Conservation (phyloP, 495 filamentous ascomycete species). For the Penicillium steckii region DNA sequence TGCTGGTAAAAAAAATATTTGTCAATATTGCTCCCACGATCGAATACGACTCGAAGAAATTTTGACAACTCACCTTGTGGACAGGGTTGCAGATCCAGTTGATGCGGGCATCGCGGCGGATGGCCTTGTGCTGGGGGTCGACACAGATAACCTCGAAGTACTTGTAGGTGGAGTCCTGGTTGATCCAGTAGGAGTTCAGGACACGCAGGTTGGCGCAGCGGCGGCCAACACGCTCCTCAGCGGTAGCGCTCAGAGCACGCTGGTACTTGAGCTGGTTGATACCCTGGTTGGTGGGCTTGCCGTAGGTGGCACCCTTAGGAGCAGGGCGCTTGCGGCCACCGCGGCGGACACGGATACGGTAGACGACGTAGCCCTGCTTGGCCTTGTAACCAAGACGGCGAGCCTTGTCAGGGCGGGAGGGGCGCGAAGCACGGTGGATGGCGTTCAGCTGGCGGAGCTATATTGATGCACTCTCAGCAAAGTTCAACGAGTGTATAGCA, state of each 20-base stretch:
- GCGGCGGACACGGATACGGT: conserved; percentile 94
- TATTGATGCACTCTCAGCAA: conserved; percentile 99
- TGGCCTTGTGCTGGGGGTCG: conserved; percentile 99
- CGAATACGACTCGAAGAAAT: background rate
- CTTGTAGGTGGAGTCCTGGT: conserved; percentile 99
- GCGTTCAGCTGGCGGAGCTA: conserved; percentile 98
- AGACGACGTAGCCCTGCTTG: conserved; percentile 99
- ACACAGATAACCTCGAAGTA: conserved; percentile 99
- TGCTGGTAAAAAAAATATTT: conserved; percentile 51
- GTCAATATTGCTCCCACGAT: conserved; percentile 18
- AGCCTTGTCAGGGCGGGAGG: conserved; percentile 98
- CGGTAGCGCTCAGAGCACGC: conserved; percentile 93
- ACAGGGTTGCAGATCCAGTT: conserved; percentile 99
- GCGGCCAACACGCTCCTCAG: conserved; percentile 99
- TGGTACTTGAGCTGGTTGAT: conserved; percentile 99
- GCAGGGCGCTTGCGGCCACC: conserved; percentile 96
- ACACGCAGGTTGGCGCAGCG: conserved; percentile 98
- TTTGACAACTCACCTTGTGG: conserved; percentile 70
- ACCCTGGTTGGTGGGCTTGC: conserved; percentile 99
- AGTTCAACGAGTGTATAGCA: conserved; percentile 99
- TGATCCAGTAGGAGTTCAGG: conserved; percentile 99
- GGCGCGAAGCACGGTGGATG: conserved; percentile 97
- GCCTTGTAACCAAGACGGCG: conserved; percentile 99
- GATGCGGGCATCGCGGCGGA: conserved; percentile 97
- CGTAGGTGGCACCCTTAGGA: conserved; percentile 97